phyloP scores from a whole-genome alignment of 2,329 filamentous ascomycete species.

The Colletotrichum incanum region DNA sequence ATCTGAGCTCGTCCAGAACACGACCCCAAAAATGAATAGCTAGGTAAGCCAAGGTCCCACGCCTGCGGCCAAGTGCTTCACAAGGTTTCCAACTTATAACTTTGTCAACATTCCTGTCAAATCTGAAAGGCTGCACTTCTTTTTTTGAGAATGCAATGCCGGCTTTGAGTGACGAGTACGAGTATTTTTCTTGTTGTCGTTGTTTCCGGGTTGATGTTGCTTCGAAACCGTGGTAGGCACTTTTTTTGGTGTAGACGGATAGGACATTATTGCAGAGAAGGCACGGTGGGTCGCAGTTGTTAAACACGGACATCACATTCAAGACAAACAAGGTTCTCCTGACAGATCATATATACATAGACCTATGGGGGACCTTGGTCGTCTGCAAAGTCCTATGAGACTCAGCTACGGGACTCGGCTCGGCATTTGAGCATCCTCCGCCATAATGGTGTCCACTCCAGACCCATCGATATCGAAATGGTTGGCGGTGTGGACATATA shows the following conservation, averaged over 20 bases:
- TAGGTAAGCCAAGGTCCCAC: conserved; percentile 7
- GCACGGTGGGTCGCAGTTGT: not conserved
- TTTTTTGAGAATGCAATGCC: not conserved
- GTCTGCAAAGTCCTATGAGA: not conserved
- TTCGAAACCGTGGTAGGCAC: not conserved
- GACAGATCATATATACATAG: not conserved
- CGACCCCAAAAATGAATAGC: not conserved
- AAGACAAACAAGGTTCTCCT: not conserved
- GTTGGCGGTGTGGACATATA: no score
- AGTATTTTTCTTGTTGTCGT: not conserved
- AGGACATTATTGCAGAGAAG: not conserved
- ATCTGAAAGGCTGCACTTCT: not conserved
- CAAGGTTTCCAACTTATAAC: not conserved
- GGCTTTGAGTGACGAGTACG: not conserved
- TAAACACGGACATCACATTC: not conserved
- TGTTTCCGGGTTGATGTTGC: not conserved
- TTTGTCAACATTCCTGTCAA: not conserved
- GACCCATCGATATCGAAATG: not conserved
- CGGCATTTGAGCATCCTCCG: not conserved
- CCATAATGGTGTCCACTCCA: not conserved
- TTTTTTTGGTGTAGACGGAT: not conserved
- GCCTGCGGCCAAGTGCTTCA: not conserved
- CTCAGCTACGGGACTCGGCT: conserved; percentile 1
- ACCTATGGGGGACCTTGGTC: not conserved
- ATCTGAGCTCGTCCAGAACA: not conserved